These are phyloP conservation scores for Exobasidium rhododendri DNA, from an alignment of 1,284 basidiomycete species.

Conservation along the genomic window DNA sequence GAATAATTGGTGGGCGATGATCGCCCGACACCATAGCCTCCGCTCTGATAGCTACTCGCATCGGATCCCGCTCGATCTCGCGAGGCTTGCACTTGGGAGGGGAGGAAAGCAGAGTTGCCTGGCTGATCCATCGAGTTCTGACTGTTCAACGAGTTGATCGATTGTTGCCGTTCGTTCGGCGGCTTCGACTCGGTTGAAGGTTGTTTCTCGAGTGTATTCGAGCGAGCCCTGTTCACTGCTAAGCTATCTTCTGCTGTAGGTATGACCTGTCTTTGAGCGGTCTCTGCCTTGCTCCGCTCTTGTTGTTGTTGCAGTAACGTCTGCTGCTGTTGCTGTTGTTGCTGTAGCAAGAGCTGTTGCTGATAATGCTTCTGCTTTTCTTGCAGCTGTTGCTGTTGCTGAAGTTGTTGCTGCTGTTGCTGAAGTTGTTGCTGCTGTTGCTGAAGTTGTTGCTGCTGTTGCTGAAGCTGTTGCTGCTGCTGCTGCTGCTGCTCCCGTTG, in stretches of 20 bases:
- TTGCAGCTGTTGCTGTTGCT: slow-evolving; percentile 17
- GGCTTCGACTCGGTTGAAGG: neutral
- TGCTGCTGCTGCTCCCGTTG: neutral
- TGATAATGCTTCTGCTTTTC: slow-evolving; percentile 14
- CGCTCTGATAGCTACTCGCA: slow-evolving; percentile 24
- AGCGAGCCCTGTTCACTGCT: slow-evolving; percentile 13
- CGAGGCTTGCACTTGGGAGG: slow-evolving; percentile 35
- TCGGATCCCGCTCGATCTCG: slow-evolving; percentile 38
- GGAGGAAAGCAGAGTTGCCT: slow-evolving; percentile 31
- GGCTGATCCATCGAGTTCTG: slow-evolving; percentile 22
- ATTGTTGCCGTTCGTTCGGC: neutral
- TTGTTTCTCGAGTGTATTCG: neutral
- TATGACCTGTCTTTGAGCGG: neutral
- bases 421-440: slow-evolving; percentile 55
- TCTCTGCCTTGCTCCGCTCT: neutral
- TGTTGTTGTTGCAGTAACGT: slow-evolving; percentile 11
- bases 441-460: slow-evolving; percentile 53
- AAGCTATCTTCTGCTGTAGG: neutral
- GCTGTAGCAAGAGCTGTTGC: neutral
- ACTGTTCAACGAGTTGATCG: slow-evolving; percentile 20
- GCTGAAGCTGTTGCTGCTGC: neutral
- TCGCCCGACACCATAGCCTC: slow-evolving; percentile 18
- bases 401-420: slow-evolving; percentile 31
- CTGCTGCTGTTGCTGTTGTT: neutral
- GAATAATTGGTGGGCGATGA: too few relatives aligned